phyloP scores from a whole-genome alignment of 345 rosid species.

The Arabis alpina region DNA sequence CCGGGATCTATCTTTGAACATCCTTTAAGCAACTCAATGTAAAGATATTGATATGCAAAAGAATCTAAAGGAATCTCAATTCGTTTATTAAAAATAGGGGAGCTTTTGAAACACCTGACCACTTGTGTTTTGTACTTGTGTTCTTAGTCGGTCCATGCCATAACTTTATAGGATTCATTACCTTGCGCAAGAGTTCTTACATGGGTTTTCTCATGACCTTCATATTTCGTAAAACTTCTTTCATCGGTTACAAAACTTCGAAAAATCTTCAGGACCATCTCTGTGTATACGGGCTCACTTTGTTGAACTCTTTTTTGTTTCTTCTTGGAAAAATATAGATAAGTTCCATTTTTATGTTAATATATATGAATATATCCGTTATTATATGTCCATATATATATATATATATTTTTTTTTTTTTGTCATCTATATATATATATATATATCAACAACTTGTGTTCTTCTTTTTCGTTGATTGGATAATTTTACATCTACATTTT shows the following conservation, averaged over 20 bases:
- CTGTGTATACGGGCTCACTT: background rate
- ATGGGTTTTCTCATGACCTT: too few relatives aligned
- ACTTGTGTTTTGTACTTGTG: background rate
- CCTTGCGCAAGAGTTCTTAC: background rate
- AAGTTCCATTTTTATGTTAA: too few relatives aligned
- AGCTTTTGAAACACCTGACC: background rate
- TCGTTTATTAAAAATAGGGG: background rate
- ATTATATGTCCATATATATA: too few relatives aligned
- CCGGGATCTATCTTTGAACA: background rate
- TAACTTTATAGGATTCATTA: background rate
- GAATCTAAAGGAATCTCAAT: constrained; percentile 17
- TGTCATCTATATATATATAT: too few relatives aligned
- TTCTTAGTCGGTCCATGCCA: constrained; percentile 7
- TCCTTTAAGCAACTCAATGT: constrained; percentile 8
- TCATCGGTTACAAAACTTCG: background rate
- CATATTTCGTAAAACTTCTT: background rate
- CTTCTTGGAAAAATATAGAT: too few relatives aligned
- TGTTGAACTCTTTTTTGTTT: constrained; percentile 2
- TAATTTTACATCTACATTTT: too few relatives aligned
- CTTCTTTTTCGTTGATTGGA: too few relatives aligned
- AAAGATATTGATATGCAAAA: constrained; percentile 6
- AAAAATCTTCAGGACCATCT: background rate
- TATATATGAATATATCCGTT: too few relatives aligned
- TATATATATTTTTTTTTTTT: too few relatives aligned
- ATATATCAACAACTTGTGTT: too few relatives aligned